Evolutionary conservation across 2,329 filamentous ascomycete species (phyloP).

Genomic region (Trichophyton benhamiae): DNA sequence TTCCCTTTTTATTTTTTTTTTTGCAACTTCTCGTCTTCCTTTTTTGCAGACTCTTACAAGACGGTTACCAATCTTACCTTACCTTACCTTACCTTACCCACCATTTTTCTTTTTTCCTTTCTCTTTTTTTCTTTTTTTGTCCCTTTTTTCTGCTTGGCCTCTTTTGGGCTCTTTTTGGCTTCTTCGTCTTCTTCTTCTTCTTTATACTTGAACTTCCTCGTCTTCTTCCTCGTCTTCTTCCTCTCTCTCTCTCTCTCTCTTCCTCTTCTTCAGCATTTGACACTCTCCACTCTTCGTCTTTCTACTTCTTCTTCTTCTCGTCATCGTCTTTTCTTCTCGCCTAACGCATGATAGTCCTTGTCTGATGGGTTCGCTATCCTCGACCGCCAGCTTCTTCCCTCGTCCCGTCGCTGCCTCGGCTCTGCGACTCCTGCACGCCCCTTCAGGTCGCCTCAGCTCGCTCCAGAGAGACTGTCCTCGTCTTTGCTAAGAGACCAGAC

Average conservation of each 20-base stretch:
- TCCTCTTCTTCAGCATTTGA: conserved; percentile 14
- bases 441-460: conserved; percentile 30
- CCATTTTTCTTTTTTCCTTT: neutral
- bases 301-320: conserved; percentile 14
- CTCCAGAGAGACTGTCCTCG: conserved; percentile 13
- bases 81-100: too few species aligned
- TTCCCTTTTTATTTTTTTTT: too few species aligned
- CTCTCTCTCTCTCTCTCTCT: conserved; percentile 24
- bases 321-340: neutral
- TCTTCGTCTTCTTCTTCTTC: conserved; percentile 19
- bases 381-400: conserved; percentile 20
- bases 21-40: too few species aligned
- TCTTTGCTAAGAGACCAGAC: neutral
- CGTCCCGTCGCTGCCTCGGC: conserved; percentile 35
- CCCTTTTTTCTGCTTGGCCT: neutral
- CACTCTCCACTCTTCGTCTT: neutral
- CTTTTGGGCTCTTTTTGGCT: neutral
- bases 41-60: too few species aligned
- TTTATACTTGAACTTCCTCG: conserved; percentile 21
- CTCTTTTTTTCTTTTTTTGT: neutral
- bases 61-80: too few species aligned
- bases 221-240: conserved; percentile 17
- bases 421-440: conserved; percentile 41
- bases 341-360: conserved; percentile 25
- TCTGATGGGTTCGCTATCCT: conserved; percentile 26